Percentiles rank a stretch among this genome's conserved stretches.
Evolutionary conservation across 2,329 filamentous ascomycete genomes (phyloP).

Genomic region (Lasiodiplodia sp.): DNA sequence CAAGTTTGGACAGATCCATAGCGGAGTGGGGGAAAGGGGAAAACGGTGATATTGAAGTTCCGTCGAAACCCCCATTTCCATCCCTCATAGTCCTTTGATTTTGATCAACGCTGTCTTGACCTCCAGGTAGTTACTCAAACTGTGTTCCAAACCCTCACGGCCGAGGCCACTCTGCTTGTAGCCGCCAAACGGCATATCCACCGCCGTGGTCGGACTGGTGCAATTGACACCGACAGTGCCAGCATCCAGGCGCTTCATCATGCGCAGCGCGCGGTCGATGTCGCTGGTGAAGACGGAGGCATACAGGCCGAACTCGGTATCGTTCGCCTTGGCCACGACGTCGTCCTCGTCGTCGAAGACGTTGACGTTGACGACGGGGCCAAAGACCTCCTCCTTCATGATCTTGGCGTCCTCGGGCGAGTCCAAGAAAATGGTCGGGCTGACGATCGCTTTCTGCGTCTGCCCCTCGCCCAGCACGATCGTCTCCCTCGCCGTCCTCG

Average conservation of each 20-base stretch:
- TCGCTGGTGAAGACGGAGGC: slow-evolving; percentile 48
- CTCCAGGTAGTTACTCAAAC: slow-evolving; percentile 46
- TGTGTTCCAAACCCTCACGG: slow-evolving; percentile 42
- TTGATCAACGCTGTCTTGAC: slow-evolving; percentile 45
- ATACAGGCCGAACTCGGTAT: slow-evolving; percentile 49
- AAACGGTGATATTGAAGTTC: too few relatives aligned
- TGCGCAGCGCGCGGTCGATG: slow-evolving; percentile 46
- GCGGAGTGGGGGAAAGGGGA: too few relatives aligned
- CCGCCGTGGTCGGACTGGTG: slow-evolving; percentile 42
- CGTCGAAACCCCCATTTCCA: too few relatives aligned
- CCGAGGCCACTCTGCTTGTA: slow-evolving; percentile 49
- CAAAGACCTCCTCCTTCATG: slow-evolving; percentile 49
- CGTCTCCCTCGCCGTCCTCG: slow-evolving; percentile 41
- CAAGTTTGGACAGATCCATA: too few relatives aligned
- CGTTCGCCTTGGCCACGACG: slow-evolving; percentile 46
- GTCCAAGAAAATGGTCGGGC: slow-evolving; percentile 56
- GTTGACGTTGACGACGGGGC: slow-evolving; percentile 48
- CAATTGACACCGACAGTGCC: slow-evolving; percentile 52
- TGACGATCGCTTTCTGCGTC: slow-evolving; percentile 35
- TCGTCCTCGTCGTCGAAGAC: slow-evolving; percentile 47
- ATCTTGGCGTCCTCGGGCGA: slow-evolving; percentile 50
- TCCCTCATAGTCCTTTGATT: neutral
- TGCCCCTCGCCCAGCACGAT: slow-evolving; percentile 41
- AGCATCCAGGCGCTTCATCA: slow-evolving; percentile 50
- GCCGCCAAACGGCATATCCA: slow-evolving; percentile 52